phyloP scores from a whole-genome alignment of 2,329 filamentous ascomycete species.

The Endothia cerciana region DNA sequence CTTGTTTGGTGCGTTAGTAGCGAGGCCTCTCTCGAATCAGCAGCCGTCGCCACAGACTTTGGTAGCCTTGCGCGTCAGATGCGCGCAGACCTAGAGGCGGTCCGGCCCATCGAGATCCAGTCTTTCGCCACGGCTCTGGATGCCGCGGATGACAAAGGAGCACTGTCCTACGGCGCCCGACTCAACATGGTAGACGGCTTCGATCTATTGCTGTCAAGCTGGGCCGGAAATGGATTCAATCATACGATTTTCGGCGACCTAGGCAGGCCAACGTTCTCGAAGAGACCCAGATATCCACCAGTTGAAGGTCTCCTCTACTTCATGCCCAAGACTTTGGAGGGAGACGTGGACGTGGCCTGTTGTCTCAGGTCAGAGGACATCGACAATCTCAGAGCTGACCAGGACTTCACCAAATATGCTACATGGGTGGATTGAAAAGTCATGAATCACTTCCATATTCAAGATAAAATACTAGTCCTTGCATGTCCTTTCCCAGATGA shows the following conservation, averaged over 20 bases:
- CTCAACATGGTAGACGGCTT: conserved; percentile 14
- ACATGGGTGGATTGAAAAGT: conserved; percentile 17
- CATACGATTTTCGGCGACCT: conserved; percentile 18
- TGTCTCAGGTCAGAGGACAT: conserved; percentile 22
- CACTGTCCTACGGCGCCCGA: conserved; percentile 13
- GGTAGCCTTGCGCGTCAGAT: conserved; percentile 11
- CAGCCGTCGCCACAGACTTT: conserved; percentile 6
- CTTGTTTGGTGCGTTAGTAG: conserved; percentile 18
- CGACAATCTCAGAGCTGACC: conserved; percentile 7
- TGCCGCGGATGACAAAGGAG: conserved; percentile 21
- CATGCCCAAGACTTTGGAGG: conserved; percentile 18
- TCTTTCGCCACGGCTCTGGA: conserved; percentile 23
- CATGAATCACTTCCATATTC: not conserved
- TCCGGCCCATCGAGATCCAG: conserved; percentile 17
- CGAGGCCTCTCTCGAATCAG: conserved; percentile 10
- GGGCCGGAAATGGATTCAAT: conserved; percentile 14
- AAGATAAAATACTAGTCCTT: not conserved
- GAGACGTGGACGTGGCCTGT: conserved; percentile 18
- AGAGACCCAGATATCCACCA: conserved; percentile 17
- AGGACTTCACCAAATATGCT: conserved; percentile 16
- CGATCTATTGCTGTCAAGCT: conserved; percentile 23
- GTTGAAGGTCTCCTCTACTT: conserved; percentile 23
- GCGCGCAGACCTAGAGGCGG: conserved; percentile 13
- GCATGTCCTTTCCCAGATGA: too few species aligned
- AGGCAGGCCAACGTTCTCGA: conserved; percentile 19